phyloP scores from a whole-genome alignment of 768 basidiomycete genomes.

The Kwoniella dendrophila region DNA sequence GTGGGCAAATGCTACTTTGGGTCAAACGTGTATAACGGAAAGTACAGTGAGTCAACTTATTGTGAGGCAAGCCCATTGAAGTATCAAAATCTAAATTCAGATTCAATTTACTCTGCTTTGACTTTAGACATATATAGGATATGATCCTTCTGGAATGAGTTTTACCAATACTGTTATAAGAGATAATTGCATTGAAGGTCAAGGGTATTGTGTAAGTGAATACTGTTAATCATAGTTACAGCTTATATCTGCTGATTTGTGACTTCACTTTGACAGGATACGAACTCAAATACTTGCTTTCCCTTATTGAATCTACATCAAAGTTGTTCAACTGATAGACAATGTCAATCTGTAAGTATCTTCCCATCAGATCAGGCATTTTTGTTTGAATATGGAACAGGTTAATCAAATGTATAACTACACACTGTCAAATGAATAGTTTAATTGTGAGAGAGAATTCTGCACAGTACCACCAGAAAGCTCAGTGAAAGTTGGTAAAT shows the following conservation, averaged over 20 bases:
- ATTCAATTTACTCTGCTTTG: neutral
- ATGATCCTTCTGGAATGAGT: conserved; percentile 27
- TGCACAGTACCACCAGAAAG: conserved; percentile 25
- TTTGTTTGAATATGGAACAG: too few relatives aligned
- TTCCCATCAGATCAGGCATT: neutral
- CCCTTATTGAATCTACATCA: conserved; percentile 11
- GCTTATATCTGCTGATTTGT: conserved; percentile 1
- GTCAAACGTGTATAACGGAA: conserved; percentile 25
- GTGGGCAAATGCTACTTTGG: conserved; percentile 26
- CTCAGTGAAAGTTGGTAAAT: conserved; percentile 20
- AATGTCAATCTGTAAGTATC: conserved; percentile 38
- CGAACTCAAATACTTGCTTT: conserved; percentile 18
- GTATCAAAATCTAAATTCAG: too few relatives aligned
- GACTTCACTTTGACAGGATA: conserved; percentile 18
- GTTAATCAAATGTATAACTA: neutral
- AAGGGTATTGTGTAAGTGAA: conserved; percentile 38
- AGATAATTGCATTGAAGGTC: conserved; percentile 37
- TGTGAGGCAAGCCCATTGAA: too few relatives aligned
- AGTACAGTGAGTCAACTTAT: conserved; percentile 30
- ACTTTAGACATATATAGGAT: conserved; percentile 37
- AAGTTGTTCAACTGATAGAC: conserved; percentile 26
- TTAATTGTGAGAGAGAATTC: conserved; percentile 16
- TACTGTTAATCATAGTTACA: neutral
- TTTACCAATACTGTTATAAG: conserved; percentile 23
- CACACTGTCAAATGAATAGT: neutral